These are phyloP conservation scores for Aspergillus sclerotiicarbonarius DNA, from an alignment of 495 filamentous ascomycete species.

Conservation along the genomic window DNA sequence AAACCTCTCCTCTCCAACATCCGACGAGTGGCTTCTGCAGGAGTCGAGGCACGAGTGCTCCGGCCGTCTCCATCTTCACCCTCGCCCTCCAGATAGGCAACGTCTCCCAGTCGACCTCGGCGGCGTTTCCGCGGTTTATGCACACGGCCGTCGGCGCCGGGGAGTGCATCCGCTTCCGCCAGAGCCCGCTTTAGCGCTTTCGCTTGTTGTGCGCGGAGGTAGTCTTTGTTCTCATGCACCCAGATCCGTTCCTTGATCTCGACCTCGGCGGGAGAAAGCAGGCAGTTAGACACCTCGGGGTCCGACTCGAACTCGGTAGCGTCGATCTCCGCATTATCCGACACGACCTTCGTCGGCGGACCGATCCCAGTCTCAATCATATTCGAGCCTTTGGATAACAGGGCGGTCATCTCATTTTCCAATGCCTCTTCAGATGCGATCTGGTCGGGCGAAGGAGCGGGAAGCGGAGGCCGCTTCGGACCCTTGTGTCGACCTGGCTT, in stretches of 20 bases:
- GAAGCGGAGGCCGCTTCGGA: constrained; percentile 26
- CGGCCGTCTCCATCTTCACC: constrained; percentile 39
- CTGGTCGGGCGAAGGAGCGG: constrained; percentile 37
- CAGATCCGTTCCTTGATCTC: constrained; percentile 83
- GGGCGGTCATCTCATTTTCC: constrained; percentile 41
- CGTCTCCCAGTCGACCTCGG: constrained; percentile 49
- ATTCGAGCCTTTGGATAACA: constrained; percentile 38
- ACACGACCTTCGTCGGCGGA: constrained; percentile 28
- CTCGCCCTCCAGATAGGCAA: constrained; percentile 46
- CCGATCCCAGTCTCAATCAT: constrained; percentile 34
- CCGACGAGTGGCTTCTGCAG: constrained; percentile 70
- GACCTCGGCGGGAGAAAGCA: constrained; percentile 67
- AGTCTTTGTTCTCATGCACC: constrained; percentile 91
- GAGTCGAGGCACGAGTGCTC: constrained; percentile 44
- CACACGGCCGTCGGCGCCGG: constrained; percentile 34
- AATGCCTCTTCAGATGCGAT: constrained; percentile 45
- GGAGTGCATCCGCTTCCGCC: constrained; percentile 42
- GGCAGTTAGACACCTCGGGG: constrained; percentile 75
- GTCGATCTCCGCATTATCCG: constrained; percentile 55
- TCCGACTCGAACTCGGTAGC: constrained; percentile 75
- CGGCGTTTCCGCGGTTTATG: constrained; percentile 48
- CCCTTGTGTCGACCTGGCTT: constrained; percentile 33
- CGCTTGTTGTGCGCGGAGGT: constrained; percentile 75
- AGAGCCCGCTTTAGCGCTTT: constrained; percentile 68
- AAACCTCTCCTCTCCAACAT: constrained; percentile 71